Evolutionary conservation across 805 yeast species (phyloP).

Genomic region (Metschnikowia reukaufii): DNA sequence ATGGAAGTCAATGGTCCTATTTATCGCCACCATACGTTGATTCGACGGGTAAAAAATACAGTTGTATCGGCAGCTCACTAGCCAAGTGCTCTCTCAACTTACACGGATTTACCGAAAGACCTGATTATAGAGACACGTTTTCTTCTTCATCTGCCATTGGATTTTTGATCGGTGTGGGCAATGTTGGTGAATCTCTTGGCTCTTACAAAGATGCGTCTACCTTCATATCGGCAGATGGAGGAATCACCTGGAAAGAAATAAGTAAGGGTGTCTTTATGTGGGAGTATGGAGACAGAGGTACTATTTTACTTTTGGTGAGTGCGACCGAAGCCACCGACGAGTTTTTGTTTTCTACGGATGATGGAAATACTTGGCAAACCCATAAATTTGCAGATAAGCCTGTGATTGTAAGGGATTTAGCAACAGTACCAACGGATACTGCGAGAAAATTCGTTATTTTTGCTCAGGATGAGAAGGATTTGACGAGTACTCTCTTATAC

Average conservation of each 20-base stretch:
- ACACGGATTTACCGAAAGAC: slow-evolving; percentile 88
- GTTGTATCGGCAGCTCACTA: slow-evolving; percentile 51
- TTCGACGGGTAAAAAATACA: slow-evolving; percentile 55
- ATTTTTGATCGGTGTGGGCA: slow-evolving; percentile 87
- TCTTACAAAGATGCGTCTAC: slow-evolving; percentile 59
- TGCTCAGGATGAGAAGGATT: slow-evolving; percentile 34
- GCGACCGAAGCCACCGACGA: slow-evolving; percentile 57
- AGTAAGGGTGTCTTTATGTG: slow-evolving; percentile 76
- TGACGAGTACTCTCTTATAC: slow-evolving; percentile 41
- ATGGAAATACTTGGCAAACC: slow-evolving; percentile 75
- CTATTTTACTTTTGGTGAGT: slow-evolving; percentile 72
- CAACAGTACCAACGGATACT: slow-evolving; percentile 92
- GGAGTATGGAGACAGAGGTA: slow-evolving; percentile 97
- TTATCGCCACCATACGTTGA: slow-evolving; percentile 69
- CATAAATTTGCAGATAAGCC: slow-evolving; percentile 59
- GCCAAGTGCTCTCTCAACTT: slow-evolving; percentile 75
- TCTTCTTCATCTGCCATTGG: slow-evolving; percentile 92
- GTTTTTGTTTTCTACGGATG: slow-evolving; percentile 68
- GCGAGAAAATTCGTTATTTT: slow-evolving; percentile 73
- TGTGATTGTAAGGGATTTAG: slow-evolving; percentile 65
- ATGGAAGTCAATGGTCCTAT: slow-evolving; percentile 84
- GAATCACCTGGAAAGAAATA: slow-evolving; percentile 82
- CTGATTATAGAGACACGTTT: slow-evolving; percentile 78
- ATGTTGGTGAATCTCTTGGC: slow-evolving; percentile 67
- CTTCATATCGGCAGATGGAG: slow-evolving; percentile 86